These are phyloP conservation scores for Crithidia sp. DNA, from an alignment of 208 protist genomes.

Conservation along the genomic window DNA sequence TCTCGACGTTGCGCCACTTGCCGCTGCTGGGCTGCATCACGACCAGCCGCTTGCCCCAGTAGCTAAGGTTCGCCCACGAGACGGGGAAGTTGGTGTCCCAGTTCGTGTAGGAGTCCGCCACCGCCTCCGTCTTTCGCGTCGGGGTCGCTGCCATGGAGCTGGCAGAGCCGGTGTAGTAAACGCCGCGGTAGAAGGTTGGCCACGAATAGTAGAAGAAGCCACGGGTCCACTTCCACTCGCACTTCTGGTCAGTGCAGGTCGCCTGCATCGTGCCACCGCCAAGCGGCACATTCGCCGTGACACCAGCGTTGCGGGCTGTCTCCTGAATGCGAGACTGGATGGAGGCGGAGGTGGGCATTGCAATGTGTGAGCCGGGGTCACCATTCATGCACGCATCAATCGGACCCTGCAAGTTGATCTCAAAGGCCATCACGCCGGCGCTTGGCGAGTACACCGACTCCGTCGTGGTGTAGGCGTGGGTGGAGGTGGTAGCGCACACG, in stretches of 20 bases:
- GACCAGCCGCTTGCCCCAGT: slow-evolving; percentile 28
- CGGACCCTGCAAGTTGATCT: slow-evolving; percentile 3
- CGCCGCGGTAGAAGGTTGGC: slow-evolving; percentile 49
- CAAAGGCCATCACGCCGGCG: slow-evolving; percentile 14
- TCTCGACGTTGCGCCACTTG: slow-evolving; percentile 17
- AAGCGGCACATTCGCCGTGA: slow-evolving; percentile 36
- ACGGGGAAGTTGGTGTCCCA: slow-evolving; percentile 37
- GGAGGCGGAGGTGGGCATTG: slow-evolving; percentile 56
- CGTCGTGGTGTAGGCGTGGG: slow-evolving; percentile 49
- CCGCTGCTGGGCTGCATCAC: slow-evolving; percentile 32
- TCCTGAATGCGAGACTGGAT: slow-evolving; percentile 30
- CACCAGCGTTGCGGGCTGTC: slow-evolving; percentile 11
- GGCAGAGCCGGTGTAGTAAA: slow-evolving; percentile 40
- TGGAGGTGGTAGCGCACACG: slow-evolving; percentile 16
- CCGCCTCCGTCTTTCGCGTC: neutral
- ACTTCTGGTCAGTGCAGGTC: slow-evolving; percentile 35
- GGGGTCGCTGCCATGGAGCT: slow-evolving; percentile 6
- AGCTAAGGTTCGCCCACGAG: slow-evolving; percentile 25
- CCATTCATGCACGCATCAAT: slow-evolving; percentile 13
- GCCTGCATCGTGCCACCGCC: slow-evolving; percentile 45
- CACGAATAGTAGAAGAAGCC: slow-evolving; percentile 48
- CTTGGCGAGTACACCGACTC: slow-evolving; percentile 21
- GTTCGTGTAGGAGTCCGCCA: slow-evolving; percentile 35
- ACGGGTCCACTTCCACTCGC: slow-evolving; percentile 52
- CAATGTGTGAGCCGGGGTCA: slow-evolving; percentile 36